phyloP scores from a whole-genome alignment of 805 yeast genomes.

The Lachancea mirantina region DNA sequence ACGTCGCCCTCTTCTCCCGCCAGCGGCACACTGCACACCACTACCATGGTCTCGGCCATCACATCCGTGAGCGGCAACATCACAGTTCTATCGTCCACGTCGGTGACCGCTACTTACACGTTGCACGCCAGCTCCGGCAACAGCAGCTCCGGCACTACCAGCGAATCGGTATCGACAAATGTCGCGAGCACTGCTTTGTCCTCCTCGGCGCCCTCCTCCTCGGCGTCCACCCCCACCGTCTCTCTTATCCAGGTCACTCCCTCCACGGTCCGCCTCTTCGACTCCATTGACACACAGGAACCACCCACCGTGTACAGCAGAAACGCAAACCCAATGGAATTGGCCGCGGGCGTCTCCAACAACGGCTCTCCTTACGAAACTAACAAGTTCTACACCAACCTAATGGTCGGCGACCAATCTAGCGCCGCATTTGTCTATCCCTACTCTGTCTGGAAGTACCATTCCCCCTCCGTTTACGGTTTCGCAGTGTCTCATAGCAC shows the following conservation, averaged over 20 bases:
- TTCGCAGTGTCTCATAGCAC: conserved; percentile 56
- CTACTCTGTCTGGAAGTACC: conserved; percentile 53
- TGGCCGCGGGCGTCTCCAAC: conserved; percentile 43
- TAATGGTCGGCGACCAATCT: conserved; percentile 49
- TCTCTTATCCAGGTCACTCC: conserved; percentile 15
- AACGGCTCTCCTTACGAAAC: conserved; percentile 48
- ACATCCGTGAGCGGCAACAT: conserved; percentile 1
- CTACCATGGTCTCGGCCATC: conserved; percentile 6
- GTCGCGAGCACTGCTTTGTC: conserved; percentile 12
- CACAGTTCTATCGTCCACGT: conserved; percentile 1
- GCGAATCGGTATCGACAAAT: conserved; percentile 3
- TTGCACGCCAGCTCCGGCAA: conserved; percentile 6
- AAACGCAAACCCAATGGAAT: conserved; percentile 36
- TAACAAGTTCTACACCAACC: conserved; percentile 68
- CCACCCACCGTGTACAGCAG: conserved; percentile 44
- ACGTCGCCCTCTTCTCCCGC: background rate
- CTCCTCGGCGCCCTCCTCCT: conserved; percentile 8
- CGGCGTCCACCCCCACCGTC: conserved; percentile 11
- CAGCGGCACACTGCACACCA: conserved; percentile 8
- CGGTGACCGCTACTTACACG: background rate
- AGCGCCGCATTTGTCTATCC: conserved; percentile 59
- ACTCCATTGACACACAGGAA: conserved; percentile 37
- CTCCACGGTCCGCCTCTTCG: conserved; percentile 40
- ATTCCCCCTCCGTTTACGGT: conserved; percentile 39
- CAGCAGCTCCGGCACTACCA: conserved; percentile 5